Conservation (phyloP, 2,329 filamentous ascomycete genomes). For the Pseudogymnoascus sp. region DNA sequence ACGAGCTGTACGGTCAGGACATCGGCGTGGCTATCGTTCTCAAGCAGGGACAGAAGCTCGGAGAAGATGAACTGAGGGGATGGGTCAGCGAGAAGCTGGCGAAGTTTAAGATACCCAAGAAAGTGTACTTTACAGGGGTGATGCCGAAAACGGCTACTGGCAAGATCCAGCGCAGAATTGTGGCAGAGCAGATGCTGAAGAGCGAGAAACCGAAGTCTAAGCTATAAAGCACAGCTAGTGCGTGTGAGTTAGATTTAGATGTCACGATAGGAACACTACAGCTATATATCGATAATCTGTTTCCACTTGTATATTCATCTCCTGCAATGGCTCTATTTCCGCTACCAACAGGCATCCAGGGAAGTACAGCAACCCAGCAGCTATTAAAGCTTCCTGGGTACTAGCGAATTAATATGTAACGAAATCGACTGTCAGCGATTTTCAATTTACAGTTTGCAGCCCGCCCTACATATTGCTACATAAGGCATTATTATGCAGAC, state of each 20-base stretch:
- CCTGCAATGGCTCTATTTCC: background rate
- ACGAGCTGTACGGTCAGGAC: conserved; percentile 77
- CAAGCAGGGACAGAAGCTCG: conserved; percentile 52
- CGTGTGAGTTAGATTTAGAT: background rate
- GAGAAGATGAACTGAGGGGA: conserved; percentile 51
- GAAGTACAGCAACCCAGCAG: background rate
- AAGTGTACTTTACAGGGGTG: conserved; percentile 72
- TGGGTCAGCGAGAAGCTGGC: conserved; percentile 65
- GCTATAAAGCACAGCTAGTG: background rate
- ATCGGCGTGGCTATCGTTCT: conserved; percentile 69
- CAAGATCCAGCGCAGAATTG: conserved; percentile 77
- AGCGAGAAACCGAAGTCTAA: conserved; percentile 48
- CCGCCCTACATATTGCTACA: background rate
- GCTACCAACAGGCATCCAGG: background rate
- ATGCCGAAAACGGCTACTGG: conserved; percentile 93
- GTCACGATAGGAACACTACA: background rate
- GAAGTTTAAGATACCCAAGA: conserved; percentile 80
- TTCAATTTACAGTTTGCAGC: background rate
- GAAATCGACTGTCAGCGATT: background rate
- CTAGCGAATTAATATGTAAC: background rate
- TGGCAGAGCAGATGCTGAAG: conserved; percentile 79
- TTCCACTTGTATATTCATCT: background rate
- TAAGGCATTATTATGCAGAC: background rate
- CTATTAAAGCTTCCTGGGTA: background rate
- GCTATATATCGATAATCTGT: background rate